Conservation (phyloP, 1,139 yeast species). For the Tardiomyces blankii region DNA sequence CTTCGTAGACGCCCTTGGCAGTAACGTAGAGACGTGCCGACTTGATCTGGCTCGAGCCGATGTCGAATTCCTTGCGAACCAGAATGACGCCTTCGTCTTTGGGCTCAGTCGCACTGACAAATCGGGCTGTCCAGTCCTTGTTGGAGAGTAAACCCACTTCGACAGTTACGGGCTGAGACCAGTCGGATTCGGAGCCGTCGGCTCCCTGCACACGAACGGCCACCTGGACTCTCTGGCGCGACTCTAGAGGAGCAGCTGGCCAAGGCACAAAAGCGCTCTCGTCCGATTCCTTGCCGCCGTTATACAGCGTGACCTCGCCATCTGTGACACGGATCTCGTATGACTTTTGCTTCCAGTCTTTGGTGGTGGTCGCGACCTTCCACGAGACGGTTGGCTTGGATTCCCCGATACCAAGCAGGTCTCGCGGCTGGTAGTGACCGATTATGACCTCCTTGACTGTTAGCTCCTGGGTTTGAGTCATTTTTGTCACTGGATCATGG, state of each 20-base stretch:
- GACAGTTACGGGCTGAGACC: background rate
- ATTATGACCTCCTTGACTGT: background rate
- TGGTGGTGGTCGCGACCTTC: constrained; percentile 3
- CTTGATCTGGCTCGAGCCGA: background rate
- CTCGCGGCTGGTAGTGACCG: constrained; percentile 3
- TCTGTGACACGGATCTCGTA: constrained; percentile 1
- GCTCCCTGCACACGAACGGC: background rate
- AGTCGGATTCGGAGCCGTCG: background rate
- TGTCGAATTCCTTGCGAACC: constrained; percentile 3
- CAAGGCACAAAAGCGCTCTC: background rate
- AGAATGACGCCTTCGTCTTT: constrained; percentile 2
- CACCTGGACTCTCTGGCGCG: background rate
- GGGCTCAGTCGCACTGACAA: constrained; percentile 4
- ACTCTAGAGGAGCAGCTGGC: background rate
- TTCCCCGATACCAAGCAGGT: constrained; percentile 4
- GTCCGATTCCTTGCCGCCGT: background rate
- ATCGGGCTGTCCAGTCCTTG: constrained; percentile 4
- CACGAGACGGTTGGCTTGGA: constrained; percentile 6
- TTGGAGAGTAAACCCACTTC: background rate
- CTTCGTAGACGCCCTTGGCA: constrained; percentile 10
- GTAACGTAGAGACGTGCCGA: constrained; percentile 7
- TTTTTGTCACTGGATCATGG: too few species aligned
- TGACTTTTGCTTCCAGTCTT: constrained; percentile 4
- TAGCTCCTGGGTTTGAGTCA: too few species aligned
- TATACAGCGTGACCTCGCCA: background rate